Percentiles rank a stretch among this genome's conserved stretches.
phyloP scores from a whole-genome alignment of 345 rosid genomes.

The Tarenaya hassleriana region DNA sequence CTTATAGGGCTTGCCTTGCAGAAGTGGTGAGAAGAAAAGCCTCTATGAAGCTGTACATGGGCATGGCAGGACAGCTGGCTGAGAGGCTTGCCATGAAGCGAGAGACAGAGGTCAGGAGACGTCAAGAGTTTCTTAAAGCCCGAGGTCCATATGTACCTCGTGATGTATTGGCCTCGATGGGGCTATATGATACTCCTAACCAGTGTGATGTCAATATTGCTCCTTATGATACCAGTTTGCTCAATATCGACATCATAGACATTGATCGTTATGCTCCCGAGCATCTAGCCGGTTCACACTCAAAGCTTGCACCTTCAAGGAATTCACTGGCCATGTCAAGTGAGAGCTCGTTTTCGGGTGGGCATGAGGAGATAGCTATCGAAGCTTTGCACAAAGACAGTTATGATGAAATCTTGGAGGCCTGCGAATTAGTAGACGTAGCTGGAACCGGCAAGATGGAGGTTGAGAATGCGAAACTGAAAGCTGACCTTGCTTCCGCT shows the following conservation, averaged over 20 bases:
- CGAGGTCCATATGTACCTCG: constrained; percentile 60
- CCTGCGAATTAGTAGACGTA: constrained; percentile 64
- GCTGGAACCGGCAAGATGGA: constrained; percentile 94
- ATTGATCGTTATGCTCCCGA: constrained; percentile 84
- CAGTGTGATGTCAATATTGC: constrained; percentile 91
- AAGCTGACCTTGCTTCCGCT: constrained; percentile 96
- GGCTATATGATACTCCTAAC: constrained; percentile 74
- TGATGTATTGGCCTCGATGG: constrained; percentile 77
- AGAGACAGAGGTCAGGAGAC: constrained; percentile 79
- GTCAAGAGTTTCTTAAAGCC: constrained; percentile 75
- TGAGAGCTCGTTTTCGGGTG: constrained; percentile 57
- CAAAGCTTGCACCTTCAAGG: constrained; percentile 45
- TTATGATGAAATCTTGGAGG: constrained; percentile 50
- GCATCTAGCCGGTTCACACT: constrained; percentile 49
- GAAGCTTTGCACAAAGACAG: constrained; percentile 42
- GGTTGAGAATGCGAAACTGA: constrained; percentile 94
- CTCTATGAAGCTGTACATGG: constrained; percentile 96
- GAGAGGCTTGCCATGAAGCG: constrained; percentile 90
- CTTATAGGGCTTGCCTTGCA: constrained; percentile 96
- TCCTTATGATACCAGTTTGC: constrained; percentile 73
- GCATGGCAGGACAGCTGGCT: constrained; percentile 96
- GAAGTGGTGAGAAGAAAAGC: constrained; percentile 89
- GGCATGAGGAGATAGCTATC: constrained; percentile 42
- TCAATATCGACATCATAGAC: constrained; percentile 70
- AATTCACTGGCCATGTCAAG: constrained; percentile 56